Conservation (phyloP, 768 basidiomycete species). For the Calocera cornea region DNA sequence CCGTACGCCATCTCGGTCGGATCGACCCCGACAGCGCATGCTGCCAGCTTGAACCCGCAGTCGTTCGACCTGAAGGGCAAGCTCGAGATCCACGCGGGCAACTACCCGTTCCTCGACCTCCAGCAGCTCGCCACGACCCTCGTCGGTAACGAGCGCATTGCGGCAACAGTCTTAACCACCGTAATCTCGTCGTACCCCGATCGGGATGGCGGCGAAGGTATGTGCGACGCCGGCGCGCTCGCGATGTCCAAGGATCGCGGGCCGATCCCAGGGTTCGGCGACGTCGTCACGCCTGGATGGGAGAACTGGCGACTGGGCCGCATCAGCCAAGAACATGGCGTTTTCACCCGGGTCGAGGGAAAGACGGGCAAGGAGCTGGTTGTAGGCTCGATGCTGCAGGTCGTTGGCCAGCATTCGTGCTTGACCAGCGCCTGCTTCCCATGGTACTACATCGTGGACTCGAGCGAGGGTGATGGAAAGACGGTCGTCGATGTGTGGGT, state of each 20-base stretch:
- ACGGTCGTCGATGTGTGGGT: conserved; percentile 71
- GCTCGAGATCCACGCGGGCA: conserved; percentile 70
- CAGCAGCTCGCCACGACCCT: conserved; percentile 69
- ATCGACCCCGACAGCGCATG: conserved; percentile 79
- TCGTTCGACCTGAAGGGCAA: conserved; percentile 37
- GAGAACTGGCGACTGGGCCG: conserved; percentile 23
- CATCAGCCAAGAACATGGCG: conserved; percentile 52
- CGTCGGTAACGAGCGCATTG: conserved; percentile 40
- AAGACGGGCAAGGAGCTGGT: conserved; percentile 24
- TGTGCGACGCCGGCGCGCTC: conserved; percentile 72
- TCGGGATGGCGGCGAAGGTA: conserved; percentile 49
- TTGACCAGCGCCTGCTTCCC: conserved; percentile 64
- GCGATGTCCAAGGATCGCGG: conserved; percentile 83
- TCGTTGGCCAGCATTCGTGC: conserved; percentile 79
- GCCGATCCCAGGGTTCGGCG: conserved; percentile 54
- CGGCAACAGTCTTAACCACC: conserved; percentile 54
- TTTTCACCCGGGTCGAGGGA: conserved; percentile 26
- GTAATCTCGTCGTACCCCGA: conserved; percentile 72
- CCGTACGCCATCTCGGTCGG: conserved; percentile 68
- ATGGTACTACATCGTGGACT: conserved; percentile 76
- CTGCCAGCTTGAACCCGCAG: conserved; percentile 42
- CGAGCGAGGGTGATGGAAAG: conserved; percentile 32
- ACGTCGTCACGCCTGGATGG: conserved; percentile 32
- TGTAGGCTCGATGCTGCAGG: conserved; percentile 51
- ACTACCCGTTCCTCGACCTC: conserved; percentile 72